Percentiles rank a stretch among this genome's conserved stretches.
Conservation (phyloP, 225 moss, liverwort and hornwort genomes). For the Asterella californica region DNA sequence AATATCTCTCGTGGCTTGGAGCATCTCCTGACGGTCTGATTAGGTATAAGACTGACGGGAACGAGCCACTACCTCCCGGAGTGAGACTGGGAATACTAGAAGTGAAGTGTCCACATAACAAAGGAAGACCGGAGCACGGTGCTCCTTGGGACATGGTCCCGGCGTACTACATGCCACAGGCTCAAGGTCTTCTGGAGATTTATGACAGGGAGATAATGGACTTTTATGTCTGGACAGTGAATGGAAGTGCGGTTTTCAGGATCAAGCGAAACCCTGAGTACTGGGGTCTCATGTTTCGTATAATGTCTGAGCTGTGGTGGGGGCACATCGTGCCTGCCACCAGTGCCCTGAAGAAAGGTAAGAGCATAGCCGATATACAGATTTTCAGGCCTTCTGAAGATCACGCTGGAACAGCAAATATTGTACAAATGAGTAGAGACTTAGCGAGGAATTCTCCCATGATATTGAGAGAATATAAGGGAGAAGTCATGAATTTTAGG, state of each 20-base stretch:
- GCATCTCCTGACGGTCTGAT: slow-evolving; percentile 94
- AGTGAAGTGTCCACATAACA: slow-evolving; percentile 95
- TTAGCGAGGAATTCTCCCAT: slow-evolving; percentile 32
- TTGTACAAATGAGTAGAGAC: slow-evolving; percentile 36
- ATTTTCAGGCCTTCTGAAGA: slow-evolving; percentile 33
- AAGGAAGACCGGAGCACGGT: slow-evolving; percentile 73
- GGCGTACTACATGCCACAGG: slow-evolving; percentile 94
- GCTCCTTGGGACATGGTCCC: slow-evolving; percentile 80
- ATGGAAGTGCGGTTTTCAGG: slow-evolving; percentile 77
- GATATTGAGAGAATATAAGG: slow-evolving; percentile 43
- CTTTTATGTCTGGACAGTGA: slow-evolving; percentile 85
- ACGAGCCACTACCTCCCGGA: slow-evolving; percentile 4
- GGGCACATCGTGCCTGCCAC: slow-evolving; percentile 74
- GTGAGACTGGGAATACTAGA: slow-evolving; percentile 54
- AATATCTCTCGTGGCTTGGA: slow-evolving; percentile 82
- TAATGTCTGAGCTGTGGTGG: slow-evolving; percentile 98
- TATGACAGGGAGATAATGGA: slow-evolving; percentile 84
- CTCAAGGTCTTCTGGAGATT: slow-evolving; percentile 87
- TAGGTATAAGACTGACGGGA: slow-evolving; percentile 35
- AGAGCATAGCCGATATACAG: slow-evolving; percentile 30
- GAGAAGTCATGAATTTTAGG: slow-evolving; percentile 20
- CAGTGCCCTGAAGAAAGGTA: slow-evolving; percentile 49
- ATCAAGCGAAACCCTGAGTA: slow-evolving; percentile 70
- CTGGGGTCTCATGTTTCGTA: slow-evolving; percentile 79
- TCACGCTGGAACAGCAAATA: slow-evolving; percentile 21